phyloP scores from a whole-genome alignment of 83 land plant genomes.

The Thuja plicata region DNA sequence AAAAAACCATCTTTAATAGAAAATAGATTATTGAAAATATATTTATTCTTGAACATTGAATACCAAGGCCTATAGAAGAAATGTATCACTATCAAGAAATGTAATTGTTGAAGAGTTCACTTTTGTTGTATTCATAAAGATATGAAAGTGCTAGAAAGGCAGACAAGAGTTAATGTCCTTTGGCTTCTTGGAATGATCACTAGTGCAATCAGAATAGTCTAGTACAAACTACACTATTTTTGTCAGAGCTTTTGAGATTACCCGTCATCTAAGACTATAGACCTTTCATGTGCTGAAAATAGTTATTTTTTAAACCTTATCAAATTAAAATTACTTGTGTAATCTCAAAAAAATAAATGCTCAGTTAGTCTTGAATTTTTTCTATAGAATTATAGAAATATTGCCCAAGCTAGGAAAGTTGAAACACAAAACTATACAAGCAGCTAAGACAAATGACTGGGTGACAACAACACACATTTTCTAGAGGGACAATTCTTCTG shows the following conservation, averaged over 20 bases:
- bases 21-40: not conserved
- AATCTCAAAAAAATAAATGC: no score
- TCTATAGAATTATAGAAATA: no score
- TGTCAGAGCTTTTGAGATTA: slow-evolving; percentile 22
- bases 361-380: no score
- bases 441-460: no score
- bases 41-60: not conserved
- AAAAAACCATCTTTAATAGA: not conserved
- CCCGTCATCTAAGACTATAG: slow-evolving; percentile 24
- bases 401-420: no score
- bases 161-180: slow-evolving; percentile 16
- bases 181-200: slow-evolving; percentile 19
- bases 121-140: not conserved
- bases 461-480: no score
- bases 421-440: no score
- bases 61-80: not conserved
- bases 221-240: slow-evolving; percentile 17
- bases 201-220: slow-evolving; percentile 19
- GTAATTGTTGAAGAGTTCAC: not conserved
- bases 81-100: not conserved
- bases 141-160: slow-evolving; percentile 6
- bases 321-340: no score
- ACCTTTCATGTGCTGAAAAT: no score
- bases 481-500: no score
- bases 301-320: no score